These are phyloP conservation scores for Stagonosporopsis tanaceti DNA, from an alignment of 2,329 filamentous ascomycete species.

Conservation along the genomic window DNA sequence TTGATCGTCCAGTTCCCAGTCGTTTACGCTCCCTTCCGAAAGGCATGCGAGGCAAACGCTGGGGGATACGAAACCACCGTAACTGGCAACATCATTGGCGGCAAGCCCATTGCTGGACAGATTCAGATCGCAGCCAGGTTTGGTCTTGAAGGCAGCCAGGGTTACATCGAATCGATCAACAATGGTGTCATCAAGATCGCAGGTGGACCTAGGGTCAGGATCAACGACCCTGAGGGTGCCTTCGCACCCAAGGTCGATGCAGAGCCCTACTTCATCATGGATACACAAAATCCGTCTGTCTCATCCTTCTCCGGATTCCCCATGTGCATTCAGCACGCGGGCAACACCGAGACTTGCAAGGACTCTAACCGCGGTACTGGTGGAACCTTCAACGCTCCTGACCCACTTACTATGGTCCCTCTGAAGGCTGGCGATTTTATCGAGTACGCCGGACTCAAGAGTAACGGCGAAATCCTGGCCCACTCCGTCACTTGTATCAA, in stretches of 20 bases:
- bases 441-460: slow-evolving; percentile 50
- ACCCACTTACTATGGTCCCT: slow-evolving; percentile 53
- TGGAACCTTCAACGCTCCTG: slow-evolving; percentile 42
- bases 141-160: slow-evolving; percentile 46
- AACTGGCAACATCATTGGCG: slow-evolving; percentile 51
- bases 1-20: slow-evolving; percentile 60
- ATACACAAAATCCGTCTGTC: slow-evolving; percentile 59
- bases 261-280: slow-evolving; percentile 56
- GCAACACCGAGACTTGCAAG: slow-evolving; percentile 48
- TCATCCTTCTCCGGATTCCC: slow-evolving; percentile 61
- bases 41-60: slow-evolving; percentile 36
- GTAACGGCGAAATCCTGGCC: slow-evolving; percentile 44
- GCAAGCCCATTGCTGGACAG: slow-evolving; percentile 50
- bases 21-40: slow-evolving; percentile 54
- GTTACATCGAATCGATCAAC: slow-evolving; percentile 48
- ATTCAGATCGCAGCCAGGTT: slow-evolving; percentile 49
- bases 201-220: slow-evolving; percentile 48
- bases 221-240: slow-evolving; percentile 58
- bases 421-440: slow-evolving; percentile 53
- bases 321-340: slow-evolving; percentile 60
- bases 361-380: slow-evolving; percentile 47
- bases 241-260: slow-evolving; percentile 42
- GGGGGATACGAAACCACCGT: slow-evolving; percentile 43
- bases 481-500: slow-evolving; percentile 51
- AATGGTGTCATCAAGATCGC: slow-evolving; percentile 50